These are phyloP conservation scores for Cenococcum geophilum DNA, from an alignment of 495 filamentous ascomycete genomes.

Conservation along the genomic window DNA sequence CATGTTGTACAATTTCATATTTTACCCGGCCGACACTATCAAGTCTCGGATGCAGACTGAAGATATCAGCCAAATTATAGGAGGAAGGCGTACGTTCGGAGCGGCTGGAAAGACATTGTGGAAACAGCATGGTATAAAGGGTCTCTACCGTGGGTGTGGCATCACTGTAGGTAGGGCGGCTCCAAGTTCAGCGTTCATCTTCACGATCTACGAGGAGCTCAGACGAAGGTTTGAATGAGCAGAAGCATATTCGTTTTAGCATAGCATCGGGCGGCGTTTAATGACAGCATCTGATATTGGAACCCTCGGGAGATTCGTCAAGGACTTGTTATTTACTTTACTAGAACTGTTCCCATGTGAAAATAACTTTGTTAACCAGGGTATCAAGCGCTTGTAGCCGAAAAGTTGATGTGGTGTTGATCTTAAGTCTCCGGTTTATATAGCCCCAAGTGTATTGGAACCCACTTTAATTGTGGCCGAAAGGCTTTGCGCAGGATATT, in stretches of 20 bases:
- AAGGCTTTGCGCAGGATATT: too few species aligned
- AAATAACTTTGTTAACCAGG: too few species aligned
- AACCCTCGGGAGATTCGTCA: too few species aligned
- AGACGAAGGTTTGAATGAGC: conserved; percentile 1
- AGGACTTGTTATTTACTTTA: too few species aligned
- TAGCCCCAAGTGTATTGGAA: too few species aligned
- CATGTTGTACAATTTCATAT: conserved; percentile 90
- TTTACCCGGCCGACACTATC: conserved; percentile 95
- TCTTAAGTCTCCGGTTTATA: too few species aligned
- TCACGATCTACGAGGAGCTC: conserved; percentile 83
- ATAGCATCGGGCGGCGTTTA: conserved; percentile 4
- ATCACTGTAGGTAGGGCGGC: conserved; percentile 83
- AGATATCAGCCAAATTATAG: conserved; percentile 47
- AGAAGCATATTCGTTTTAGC: neutral
- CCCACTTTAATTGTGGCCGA: too few species aligned
- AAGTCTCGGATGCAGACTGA: conserved; percentile 95
- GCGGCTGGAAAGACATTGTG: conserved; percentile 64
- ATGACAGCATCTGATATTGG: neutral
- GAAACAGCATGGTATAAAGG: conserved; percentile 71
- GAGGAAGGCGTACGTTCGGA: conserved; percentile 55
- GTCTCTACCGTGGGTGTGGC: conserved; percentile 88
- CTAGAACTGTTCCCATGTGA: too few species aligned
- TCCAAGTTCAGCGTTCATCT: conserved; percentile 95
- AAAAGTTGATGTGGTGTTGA: too few species aligned
- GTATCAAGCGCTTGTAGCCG: too few species aligned